phyloP scores from a whole-genome alignment of 192 early-diverging fungal species.

The Piromyces finnis region DNA sequence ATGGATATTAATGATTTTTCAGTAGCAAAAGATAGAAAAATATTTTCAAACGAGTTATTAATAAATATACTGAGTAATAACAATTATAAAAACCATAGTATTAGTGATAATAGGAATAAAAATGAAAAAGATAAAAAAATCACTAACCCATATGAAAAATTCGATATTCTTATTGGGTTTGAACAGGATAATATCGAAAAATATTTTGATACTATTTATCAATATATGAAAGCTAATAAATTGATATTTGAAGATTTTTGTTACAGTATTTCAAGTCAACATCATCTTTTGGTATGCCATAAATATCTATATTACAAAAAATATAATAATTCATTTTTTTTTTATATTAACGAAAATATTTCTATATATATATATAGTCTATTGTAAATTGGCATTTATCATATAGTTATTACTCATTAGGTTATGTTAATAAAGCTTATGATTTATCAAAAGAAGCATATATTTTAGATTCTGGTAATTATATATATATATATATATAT shows the following conservation, averaged over 20 bases:
- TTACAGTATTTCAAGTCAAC: background rate
- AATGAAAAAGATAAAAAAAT: background rate
- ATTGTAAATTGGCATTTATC: background rate
- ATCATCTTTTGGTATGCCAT: background rate
- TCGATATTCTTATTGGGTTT: background rate
- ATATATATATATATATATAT: background rate
- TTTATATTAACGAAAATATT: too few relatives aligned
- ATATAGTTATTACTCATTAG: background rate
- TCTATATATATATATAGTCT: background rate
- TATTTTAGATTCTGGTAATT: background rate
- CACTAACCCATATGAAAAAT: background rate
- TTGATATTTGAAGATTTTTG: background rate
- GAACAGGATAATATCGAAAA: background rate
- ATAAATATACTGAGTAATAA: background rate
- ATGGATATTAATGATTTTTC: background rate
- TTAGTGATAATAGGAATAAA: background rate
- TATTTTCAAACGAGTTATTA: background rate
- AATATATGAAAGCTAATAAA: background rate
- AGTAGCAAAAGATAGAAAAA: background rate
- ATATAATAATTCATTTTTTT: background rate
- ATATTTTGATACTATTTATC: background rate
- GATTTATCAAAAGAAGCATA: background rate
- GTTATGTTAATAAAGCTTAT: background rate
- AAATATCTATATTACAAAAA: background rate
- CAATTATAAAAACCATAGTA: too few relatives aligned